Evolutionary conservation across 2,329 filamentous ascomycete genomes (phyloP), one percentile per base, ranked within the genome.

Genomic region (Penicillium fuscoglaucum): DNA sequence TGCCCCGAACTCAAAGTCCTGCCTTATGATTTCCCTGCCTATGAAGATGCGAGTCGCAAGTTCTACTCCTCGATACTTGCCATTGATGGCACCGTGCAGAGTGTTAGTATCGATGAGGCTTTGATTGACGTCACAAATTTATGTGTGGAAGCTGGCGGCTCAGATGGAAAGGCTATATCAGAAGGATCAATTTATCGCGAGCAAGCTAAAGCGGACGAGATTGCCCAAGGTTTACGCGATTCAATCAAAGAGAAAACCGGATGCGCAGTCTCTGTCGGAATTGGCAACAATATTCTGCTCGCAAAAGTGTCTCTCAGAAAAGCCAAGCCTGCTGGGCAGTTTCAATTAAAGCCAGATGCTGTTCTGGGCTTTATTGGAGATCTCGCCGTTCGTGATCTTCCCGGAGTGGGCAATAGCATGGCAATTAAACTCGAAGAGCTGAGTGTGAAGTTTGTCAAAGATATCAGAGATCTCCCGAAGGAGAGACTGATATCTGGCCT

Each of bases 41-140:
- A 99, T 66, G 95, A 99, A 78, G 89, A 93, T 59, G 91, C 93
- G 1, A 99, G 95, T 69, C 84, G 85, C 56, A 82, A 86, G 3
- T 99, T 99, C 67, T 99, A 99, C 68, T 87, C 91, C 60, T 86
- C 88, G 1, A 90, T 99, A 12, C 76, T 98, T 35, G 84, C 86
- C 6, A 81, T 92, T 9, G 91, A 89, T 19, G 93, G 92, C 1
- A 76, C 91, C 19, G 91, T 98, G 0, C 95, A 99, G 72, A 98
- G 95, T 69, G 93, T 99, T 52, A 98, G 95, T 70, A 90, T 99
- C 46, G 96, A 99, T 65, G 96, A 99, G 75, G 95, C 92, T 1
- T 82, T 99, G 8, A 78, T 99, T 17, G 95, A 99, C 73, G 83
- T 93, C 35, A 95, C 90, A 3, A 79, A 80, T 4, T 76, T 90